A percentile compares a stretch with the other conserved stretches of the same genome.
Evolutionary conservation across 2,329 filamentous ascomycete genomes (phyloP).

Genomic region (Pseudopithomyces maydicus): DNA sequence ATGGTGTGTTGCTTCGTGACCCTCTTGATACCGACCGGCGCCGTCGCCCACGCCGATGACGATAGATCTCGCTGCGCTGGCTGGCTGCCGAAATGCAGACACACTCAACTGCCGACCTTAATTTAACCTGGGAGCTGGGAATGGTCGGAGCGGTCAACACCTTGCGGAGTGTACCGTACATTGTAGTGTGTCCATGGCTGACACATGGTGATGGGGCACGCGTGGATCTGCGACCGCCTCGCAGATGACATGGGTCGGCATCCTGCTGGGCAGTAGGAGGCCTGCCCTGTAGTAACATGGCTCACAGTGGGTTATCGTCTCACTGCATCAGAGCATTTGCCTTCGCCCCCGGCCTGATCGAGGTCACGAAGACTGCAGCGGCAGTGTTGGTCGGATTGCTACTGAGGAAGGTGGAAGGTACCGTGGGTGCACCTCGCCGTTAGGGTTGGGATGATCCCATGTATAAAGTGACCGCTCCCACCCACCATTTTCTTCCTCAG

Average conservation of each 20-base stretch:
- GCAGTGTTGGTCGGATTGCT: conserved; percentile 7
- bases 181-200: conserved; percentile 4
- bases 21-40: neutral
- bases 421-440: neutral
- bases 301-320: conserved; percentile 12
- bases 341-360: conserved; percentile 10
- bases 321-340: conserved; percentile 22
- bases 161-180: neutral
- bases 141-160: neutral
- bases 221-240: conserved; percentile 13
- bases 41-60: neutral
- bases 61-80: neutral
- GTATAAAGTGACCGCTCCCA: conserved; percentile 17
- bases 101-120: neutral
- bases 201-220: conserved; percentile 8
- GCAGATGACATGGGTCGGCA: conserved; percentile 13
- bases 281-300: neutral
- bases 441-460: conserved; percentile 6
- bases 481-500: conserved; percentile 6
- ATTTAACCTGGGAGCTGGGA: neutral
- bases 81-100: conserved; percentile 1
- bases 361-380: conserved; percentile 17
- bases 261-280: conserved; percentile 14
- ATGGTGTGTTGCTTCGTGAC: neutral
- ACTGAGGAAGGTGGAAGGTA: conserved; percentile 20